Conservation (phyloP, 805 yeast genomes). For the Candida loeiensis region DNA sequence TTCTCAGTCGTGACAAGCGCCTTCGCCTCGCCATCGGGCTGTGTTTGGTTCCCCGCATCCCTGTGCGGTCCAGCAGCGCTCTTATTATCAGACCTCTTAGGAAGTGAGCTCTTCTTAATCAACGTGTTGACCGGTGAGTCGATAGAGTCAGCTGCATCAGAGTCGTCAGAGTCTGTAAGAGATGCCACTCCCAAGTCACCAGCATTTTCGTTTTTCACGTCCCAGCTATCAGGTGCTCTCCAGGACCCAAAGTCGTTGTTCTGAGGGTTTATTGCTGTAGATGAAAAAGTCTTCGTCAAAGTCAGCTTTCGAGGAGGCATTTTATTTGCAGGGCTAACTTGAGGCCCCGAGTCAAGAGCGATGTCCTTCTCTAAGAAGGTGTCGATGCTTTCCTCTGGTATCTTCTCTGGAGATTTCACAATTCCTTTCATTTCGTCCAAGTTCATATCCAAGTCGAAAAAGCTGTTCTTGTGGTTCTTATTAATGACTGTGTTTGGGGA, state of each 20-base stretch:
- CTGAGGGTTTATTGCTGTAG: slow-evolving; percentile 2
- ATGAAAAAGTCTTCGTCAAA: slow-evolving; percentile 9
- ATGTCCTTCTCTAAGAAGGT: neutral
- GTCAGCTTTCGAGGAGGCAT: slow-evolving; percentile 1
- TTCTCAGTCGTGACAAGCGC: too few species aligned
- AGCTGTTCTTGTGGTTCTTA: slow-evolving; percentile 3
- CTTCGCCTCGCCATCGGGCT: too few species aligned
- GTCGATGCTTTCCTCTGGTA: neutral
- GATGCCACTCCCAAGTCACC: neutral
- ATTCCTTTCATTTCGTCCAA: slow-evolving; percentile 52
- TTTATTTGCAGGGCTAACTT: neutral
- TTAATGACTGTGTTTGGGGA: neutral
- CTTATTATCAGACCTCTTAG: neutral
- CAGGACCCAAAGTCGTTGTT: slow-evolving; percentile 21
- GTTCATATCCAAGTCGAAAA: slow-evolving; percentile 44
- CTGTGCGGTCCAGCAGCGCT: neutral
- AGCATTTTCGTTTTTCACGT: slow-evolving; percentile 30
- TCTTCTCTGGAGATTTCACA: slow-evolving; percentile 26
- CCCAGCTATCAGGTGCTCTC: slow-evolving; percentile 51
- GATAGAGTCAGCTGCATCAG: slow-evolving; percentile 5
- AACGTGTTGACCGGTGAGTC: slow-evolving; percentile 1
- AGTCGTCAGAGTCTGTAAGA: slow-evolving; percentile 16
- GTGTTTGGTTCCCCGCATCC: too few species aligned
- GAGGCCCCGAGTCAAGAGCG: neutral
- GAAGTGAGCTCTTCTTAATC: neutral